Base-by-base conservation (phyloP, 805 yeast genomes). In the Candida adriatica region DNA sequence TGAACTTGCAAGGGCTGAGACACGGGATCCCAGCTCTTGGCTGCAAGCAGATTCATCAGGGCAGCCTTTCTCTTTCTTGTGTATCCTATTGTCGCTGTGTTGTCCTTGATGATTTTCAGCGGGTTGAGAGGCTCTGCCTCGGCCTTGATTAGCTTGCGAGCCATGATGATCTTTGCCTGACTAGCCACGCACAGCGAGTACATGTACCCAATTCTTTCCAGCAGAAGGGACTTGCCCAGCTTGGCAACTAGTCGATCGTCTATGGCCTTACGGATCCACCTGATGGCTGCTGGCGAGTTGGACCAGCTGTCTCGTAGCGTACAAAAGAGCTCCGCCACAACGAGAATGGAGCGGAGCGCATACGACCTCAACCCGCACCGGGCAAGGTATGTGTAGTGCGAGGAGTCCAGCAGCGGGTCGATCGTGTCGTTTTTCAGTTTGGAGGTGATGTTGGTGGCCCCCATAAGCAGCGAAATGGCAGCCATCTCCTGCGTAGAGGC, bases 401-500 rank as follows among this genome's bases (percentile, higher is more conserved):
- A 68, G 21, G 84, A 72, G 41, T 86, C 95, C 14, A 54, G 42
- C 16, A 68, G 34, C 4, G 74, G 73, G 33, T 64, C 66, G 18
- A 68, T 49, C 20, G 67, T 70, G 38, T 62, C 67, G 36, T 64
- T 63, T 9, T 60, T 59, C 46, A 59, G 48, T 34, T 60, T 62
- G 3, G 58, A 59, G 2, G 68, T 62, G 14, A 63, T 62, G 29
- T 62, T 59, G 24, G 53, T 58, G 13, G 62, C 66, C 9, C 63
- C 87, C 56, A 90, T 64, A 5, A 88, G 57, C 16, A 80, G 61
- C 2, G 94, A 74, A 2, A 79, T 63, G 0, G 88, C 82, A 45
- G 84, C 78, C 81, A 86, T 83, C 55, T 90, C 96, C 42, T 88
- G 87, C n/a, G 81, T 65, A 0, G 94, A 75, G 0, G 96, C 95